These are phyloP conservation scores for Pyrenophora seminiperda DNA, from an alignment of 2,329 filamentous ascomycete genomes.

Conservation along the genomic window DNA sequence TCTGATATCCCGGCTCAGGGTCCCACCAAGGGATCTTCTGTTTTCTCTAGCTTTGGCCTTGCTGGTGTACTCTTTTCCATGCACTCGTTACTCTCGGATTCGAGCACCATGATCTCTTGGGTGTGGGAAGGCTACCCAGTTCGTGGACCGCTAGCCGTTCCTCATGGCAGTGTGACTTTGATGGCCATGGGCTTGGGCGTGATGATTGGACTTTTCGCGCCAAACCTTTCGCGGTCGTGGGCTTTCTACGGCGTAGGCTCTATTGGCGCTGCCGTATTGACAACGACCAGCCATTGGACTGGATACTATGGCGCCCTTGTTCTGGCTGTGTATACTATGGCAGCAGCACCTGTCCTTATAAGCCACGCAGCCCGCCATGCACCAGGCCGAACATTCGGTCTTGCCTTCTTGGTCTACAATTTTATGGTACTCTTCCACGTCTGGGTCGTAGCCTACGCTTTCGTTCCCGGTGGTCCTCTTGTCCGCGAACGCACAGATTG, in stretches of 20 bases:
- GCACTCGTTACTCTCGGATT: conserved; percentile 92
- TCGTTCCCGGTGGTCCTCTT: conserved; percentile 90
- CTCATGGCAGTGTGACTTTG: conserved; percentile 88
- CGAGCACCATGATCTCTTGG: conserved; percentile 98
- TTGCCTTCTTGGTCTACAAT: conserved; percentile 91
- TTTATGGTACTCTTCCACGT: conserved; percentile 95
- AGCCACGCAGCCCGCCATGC: conserved; percentile 75
- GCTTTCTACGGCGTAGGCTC: conserved; percentile 77
- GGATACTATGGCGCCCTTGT: conserved; percentile 85
- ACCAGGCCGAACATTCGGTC: conserved; percentile 80
- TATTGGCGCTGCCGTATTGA: conserved; percentile 77
- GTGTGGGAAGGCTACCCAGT: conserved; percentile 96
- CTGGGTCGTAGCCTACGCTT: conserved; percentile 98
- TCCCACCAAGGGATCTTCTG: conserved; percentile 68
- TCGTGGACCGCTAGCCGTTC: conserved; percentile 81
- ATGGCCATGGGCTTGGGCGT: conserved; percentile 85
- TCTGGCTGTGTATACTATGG: conserved; percentile 80
- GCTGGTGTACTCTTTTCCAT: conserved; percentile 85
- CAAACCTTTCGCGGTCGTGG: conserved; percentile 76
- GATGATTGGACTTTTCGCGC: conserved; percentile 73
- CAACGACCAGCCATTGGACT: conserved; percentile 78
- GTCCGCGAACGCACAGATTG: conserved; percentile 95
- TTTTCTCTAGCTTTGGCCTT: conserved; percentile 76
- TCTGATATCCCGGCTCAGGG: conserved; percentile 56
- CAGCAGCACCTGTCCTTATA: conserved; percentile 75